Percentiles rank a stretch among this genome's conserved stretches.
These are phyloP conservation scores for Penicillium argentinense DNA, from an alignment of 495 filamentous ascomycete species.

Conservation along the genomic window DNA sequence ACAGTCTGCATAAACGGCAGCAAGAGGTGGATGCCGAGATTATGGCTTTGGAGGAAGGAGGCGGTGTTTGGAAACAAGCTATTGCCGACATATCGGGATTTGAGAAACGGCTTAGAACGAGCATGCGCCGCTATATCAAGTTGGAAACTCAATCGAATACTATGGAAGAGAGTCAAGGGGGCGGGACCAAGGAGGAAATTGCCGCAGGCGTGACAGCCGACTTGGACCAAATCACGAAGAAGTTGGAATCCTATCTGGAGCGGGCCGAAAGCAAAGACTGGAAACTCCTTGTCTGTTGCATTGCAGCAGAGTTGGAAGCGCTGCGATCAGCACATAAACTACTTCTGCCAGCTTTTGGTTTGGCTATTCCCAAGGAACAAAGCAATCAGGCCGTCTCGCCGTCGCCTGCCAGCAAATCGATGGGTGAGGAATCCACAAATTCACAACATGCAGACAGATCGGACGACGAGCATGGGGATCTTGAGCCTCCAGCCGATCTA, in stretches of 20 bases:
- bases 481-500: constrained; percentile 42
- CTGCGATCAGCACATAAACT: constrained; percentile 68
- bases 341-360: constrained; percentile 47
- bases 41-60: constrained; percentile 79
- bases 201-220: constrained; percentile 42
- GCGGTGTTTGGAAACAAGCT: constrained; percentile 73
- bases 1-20: constrained; percentile 55
- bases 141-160: constrained; percentile 19
- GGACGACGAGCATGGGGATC: constrained; percentile 31
- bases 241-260: constrained; percentile 39
- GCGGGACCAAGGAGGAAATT: constrained; percentile 23
- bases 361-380: constrained; percentile 12
- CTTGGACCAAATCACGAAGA: constrained; percentile 39
- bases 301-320: constrained; percentile 86
- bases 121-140: constrained; percentile 49
- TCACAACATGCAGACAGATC: constrained; percentile 16
- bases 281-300: constrained; percentile 85
- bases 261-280: constrained; percentile 60
- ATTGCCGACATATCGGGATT: constrained; percentile 64
- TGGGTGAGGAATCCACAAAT: not conserved
- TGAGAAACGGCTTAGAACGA: constrained; percentile 59
- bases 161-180: constrained; percentile 11
- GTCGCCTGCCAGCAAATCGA: constrained; percentile 4
- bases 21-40: constrained; percentile 65
- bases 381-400: constrained; percentile 1